These are phyloP conservation scores for Boletus sp. DNA, from an alignment of 768 basidiomycete species.

Conservation along the genomic window DNA sequence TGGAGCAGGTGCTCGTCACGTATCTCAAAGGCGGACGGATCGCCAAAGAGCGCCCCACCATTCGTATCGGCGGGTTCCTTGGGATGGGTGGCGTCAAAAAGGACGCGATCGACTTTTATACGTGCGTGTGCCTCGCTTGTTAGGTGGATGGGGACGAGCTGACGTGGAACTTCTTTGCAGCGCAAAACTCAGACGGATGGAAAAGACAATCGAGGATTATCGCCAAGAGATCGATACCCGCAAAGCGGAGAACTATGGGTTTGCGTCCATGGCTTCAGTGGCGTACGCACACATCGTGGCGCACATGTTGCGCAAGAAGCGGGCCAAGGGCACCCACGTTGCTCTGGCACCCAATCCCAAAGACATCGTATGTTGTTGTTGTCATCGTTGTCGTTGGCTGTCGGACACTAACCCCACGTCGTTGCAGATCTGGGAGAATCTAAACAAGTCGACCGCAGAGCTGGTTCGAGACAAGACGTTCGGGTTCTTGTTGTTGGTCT, in stretches of 20 bases:
- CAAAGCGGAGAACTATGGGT: slow-evolving; percentile 88
- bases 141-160: neutral
- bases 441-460: slow-evolving; percentile 70
- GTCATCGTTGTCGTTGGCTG: neutral
- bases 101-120: slow-evolving; percentile 94
- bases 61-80: slow-evolving; percentile 74
- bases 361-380: slow-evolving; percentile 56
- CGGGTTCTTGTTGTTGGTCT: slow-evolving; percentile 75
- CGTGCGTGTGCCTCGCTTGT: slow-evolving; percentile 47
- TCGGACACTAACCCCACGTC: neutral
- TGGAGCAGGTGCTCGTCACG: slow-evolving; percentile 85
- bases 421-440: slow-evolving; percentile 85
- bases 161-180: slow-evolving; percentile 21
- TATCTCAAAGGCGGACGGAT: slow-evolving; percentile 85
- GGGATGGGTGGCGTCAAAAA: slow-evolving; percentile 82
- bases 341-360: slow-evolving; percentile 84
- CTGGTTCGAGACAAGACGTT: slow-evolving; percentile 62
- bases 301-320: slow-evolving; percentile 62
- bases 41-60: slow-evolving; percentile 77
- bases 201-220: slow-evolving; percentile 70
- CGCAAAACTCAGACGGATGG: slow-evolving; percentile 56
- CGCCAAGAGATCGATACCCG: slow-evolving; percentile 69
- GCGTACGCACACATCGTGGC: slow-evolving; percentile 89
- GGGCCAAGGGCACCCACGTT: slow-evolving; percentile 70
- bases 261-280: slow-evolving; percentile 86